These are phyloP conservation scores for Xylaria sp. DNA, from an alignment of 2,329 filamentous ascomycete species.

Conservation along the genomic window DNA sequence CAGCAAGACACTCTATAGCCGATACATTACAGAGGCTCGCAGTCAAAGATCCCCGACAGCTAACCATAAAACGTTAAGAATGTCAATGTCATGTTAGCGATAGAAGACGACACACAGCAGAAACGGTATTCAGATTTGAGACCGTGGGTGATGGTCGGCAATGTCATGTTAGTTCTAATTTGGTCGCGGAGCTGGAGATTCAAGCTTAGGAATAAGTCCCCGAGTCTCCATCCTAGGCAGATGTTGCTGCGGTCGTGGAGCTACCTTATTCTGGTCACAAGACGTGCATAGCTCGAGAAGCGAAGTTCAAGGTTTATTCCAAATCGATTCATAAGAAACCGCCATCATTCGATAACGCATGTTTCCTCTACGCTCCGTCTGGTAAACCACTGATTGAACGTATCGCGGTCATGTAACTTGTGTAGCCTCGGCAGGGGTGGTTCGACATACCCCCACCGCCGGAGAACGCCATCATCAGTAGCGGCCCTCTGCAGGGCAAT, in stretches of 20 bases:
- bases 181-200: slow-evolving; percentile 25
- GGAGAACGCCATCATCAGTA: not conserved
- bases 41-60: slow-evolving; percentile 53
- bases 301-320: not conserved
- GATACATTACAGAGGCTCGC: slow-evolving; percentile 46
- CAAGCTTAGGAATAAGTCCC: slow-evolving; percentile 8
- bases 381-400: not conserved
- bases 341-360: not conserved
- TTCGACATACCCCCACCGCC: not conserved
- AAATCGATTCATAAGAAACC: not conserved
- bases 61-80: slow-evolving; percentile 54
- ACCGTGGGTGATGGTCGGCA: slow-evolving; percentile 31
- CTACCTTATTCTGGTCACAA: slow-evolving; percentile 9
- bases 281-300: too few relatives aligned
- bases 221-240: not conserved
- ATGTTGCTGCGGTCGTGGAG: slow-evolving; percentile 20
- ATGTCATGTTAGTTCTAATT: slow-evolving; percentile 32
- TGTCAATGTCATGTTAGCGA: slow-evolving; percentile 46
- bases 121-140: slow-evolving; percentile 28
- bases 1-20: slow-evolving; percentile 48
- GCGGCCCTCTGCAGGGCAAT: not conserved
- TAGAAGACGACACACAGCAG: slow-evolving; percentile 31
- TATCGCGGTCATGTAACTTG: not conserved
- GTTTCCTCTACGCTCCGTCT: not conserved
- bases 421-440: not conserved